Conservation (phyloP, 1,139 yeast genomes). For the Lodderomyces orthopsilosis region DNA sequence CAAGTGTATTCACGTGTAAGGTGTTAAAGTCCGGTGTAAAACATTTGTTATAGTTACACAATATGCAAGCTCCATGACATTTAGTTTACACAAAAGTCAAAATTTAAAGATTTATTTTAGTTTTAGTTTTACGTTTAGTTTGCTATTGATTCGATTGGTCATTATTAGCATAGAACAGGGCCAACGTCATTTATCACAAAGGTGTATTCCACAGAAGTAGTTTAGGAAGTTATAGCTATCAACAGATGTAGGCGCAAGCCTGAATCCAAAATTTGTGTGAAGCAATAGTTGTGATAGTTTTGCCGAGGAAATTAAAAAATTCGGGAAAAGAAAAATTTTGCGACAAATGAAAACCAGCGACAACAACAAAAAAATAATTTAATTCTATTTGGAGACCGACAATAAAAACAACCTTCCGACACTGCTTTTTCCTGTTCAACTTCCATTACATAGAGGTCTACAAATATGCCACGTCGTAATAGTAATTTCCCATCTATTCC, state of each 20-base stretch:
- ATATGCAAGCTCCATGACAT: background rate
- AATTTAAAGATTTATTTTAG: no score
- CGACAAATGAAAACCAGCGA: background rate
- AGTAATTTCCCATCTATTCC: conserved; percentile 45
- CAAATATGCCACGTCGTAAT: conserved; percentile 39
- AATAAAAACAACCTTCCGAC: no score
- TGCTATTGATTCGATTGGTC: no score
- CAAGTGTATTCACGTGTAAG: background rate
- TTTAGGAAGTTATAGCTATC: no score
- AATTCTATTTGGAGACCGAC: no score
- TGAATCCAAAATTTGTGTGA: no score
- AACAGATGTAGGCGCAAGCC: no score
- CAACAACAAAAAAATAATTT: background rate
- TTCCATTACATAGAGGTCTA: background rate
- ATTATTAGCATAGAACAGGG: no score
- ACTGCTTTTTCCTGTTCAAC: background rate
- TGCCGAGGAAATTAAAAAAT: background rate
- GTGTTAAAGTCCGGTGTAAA: background rate
- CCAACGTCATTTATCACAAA: no score
- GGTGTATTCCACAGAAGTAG: no score
- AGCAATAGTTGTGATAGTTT: background rate
- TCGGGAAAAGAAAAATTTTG: background rate
- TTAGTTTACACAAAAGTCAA: background rate
- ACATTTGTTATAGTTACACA: background rate
- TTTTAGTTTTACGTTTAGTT: background rate